Percentiles rank a stretch among this genome's conserved stretches.
Conservation (phyloP, 2,329 filamentous ascomycete genomes). For the Clonostachys chloroleuca region DNA sequence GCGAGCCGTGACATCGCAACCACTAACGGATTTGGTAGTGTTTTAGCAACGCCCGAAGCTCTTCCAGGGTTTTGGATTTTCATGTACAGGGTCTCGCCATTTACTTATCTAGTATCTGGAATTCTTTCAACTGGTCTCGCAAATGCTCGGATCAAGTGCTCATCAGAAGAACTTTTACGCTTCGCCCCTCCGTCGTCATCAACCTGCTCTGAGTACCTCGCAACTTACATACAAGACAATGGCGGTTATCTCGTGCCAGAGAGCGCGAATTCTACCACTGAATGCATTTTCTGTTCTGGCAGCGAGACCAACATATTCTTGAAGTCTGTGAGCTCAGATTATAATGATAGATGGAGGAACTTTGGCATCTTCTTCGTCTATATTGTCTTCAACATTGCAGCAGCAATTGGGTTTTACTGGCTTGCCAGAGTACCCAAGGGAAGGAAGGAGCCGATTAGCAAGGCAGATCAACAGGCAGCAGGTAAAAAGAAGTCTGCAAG, state of each 20-base stretch:
- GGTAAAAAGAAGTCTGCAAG: no score
- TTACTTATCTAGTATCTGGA: conserved; percentile 69
- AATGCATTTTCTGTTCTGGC: conserved; percentile 47
- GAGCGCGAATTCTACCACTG: neutral
- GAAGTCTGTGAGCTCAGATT: conserved; percentile 36
- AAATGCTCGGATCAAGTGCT: conserved; percentile 55
- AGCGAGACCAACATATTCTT: conserved; percentile 40
- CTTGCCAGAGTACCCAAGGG: conserved; percentile 2
- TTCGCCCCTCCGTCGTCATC: conserved; percentile 51
- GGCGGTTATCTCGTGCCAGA: conserved; percentile 40
- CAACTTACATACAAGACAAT: conserved; percentile 30
- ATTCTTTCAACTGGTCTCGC: conserved; percentile 62
- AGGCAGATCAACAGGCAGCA: no score
- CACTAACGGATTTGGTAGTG: conserved; percentile 13
- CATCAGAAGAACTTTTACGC: conserved; percentile 56
- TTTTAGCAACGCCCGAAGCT: conserved; percentile 53
- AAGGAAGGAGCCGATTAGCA: neutral
- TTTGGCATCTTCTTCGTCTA: conserved; percentile 53
- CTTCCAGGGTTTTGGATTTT: conserved; percentile 76
- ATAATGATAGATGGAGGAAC: conserved; percentile 56
- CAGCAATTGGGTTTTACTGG: conserved; percentile 31
- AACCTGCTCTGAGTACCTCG: conserved; percentile 56
- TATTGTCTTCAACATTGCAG: conserved; percentile 45
- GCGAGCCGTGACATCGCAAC: neutral
- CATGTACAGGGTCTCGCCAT: conserved; percentile 70